These are phyloP conservation scores for Linanthus parryae DNA, from an alignment of 148 eudicot genomes.

Conservation along the genomic window DNA sequence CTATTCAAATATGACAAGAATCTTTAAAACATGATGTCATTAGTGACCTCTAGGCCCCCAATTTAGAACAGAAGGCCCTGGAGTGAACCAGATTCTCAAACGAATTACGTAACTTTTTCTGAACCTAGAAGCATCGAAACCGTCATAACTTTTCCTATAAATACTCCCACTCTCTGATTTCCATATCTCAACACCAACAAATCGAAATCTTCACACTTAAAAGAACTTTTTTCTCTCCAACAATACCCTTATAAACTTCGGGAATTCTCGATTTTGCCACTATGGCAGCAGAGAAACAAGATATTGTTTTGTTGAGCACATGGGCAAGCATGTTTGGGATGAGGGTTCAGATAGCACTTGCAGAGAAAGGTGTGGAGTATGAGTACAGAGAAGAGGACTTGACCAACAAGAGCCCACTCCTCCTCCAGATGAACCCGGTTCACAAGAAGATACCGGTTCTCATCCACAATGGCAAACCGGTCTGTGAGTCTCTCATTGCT, in stretches of 20 bases:
- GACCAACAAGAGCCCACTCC: slow-evolving; percentile 20
- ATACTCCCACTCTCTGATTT: background rate
- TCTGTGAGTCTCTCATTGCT: slow-evolving; percentile 39
- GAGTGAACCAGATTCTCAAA: too few species aligned
- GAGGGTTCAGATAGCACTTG: slow-evolving; percentile 13
- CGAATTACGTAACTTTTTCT: too few species aligned
- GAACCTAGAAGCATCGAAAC: too few species aligned
- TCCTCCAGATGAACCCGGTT: slow-evolving; percentile 26
- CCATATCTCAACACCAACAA: background rate
- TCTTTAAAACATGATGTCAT: too few species aligned
- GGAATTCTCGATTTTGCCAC: background rate
- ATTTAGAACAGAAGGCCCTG: too few species aligned
- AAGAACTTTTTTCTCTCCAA: background rate
- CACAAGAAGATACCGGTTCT: slow-evolving; percentile 46
- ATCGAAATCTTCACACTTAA: background rate
- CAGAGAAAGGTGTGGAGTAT: slow-evolving; percentile 15
- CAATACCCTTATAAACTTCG: background rate
- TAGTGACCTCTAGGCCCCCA: too few species aligned
- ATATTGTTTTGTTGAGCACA: slow-evolving; percentile 8
- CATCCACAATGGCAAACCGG: slow-evolving; percentile 46
- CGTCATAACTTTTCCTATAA: background rate
- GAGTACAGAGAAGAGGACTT: slow-evolving; percentile 17
- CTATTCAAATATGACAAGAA: too few species aligned
- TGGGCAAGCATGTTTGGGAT: slow-evolving; percentile 20
- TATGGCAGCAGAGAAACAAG: slow-evolving; percentile 6